Base-by-base conservation (phyloP, 1,284 basidiomycete species). In the Malassezia brasiliensis region DNA sequence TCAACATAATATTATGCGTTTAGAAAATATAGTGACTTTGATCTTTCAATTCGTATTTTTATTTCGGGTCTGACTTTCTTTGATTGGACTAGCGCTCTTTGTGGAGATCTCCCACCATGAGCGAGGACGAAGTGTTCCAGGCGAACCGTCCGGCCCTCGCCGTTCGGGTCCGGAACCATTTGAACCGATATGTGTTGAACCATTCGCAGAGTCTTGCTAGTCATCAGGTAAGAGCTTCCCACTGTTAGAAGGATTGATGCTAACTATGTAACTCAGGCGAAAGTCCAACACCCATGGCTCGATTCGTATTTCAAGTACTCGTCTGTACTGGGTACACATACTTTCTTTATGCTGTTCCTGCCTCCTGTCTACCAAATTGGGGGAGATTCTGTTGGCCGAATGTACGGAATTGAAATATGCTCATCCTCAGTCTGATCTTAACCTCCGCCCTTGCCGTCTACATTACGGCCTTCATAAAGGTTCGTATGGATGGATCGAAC, bases 271-370 rank as follows among this genome's bases (percentile, higher is more conserved):
- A 5, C 19, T 38, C 31, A 62, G 57, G 25, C 51, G 14, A 15
- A 12, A 22, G 59, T 69, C 1, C 52, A 61, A 3, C 49, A 55
- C 2, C 82, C 85, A 1, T 83, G 81, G 77, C 77, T 89, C 19
- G 91, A 98, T 75, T 78, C 78, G 1, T 96, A 88, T 72, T 96
- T 98, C 72, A 84, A 93, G 56, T 88, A 91, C 73, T 86, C 88
- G 0, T 90, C 88, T 1, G 80, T 88, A 0, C 81, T 94, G 17
- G 77, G 77, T 0, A 76, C 90, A 0, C 91, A 96, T 71, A 91
- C 88, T 0, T 96, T 93, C 78, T 96, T 96, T 79, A 87, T 93
- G 82, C 83, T 85, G 25, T 82, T 87, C 63, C 77, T 96, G 1
- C 91, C 93, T 0, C 79, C 85, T 3, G 79, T 88, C 54, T 93